Conservation (phyloP, 2,329 filamentous ascomycete species). For the Aspergillus clavatus region DNA sequence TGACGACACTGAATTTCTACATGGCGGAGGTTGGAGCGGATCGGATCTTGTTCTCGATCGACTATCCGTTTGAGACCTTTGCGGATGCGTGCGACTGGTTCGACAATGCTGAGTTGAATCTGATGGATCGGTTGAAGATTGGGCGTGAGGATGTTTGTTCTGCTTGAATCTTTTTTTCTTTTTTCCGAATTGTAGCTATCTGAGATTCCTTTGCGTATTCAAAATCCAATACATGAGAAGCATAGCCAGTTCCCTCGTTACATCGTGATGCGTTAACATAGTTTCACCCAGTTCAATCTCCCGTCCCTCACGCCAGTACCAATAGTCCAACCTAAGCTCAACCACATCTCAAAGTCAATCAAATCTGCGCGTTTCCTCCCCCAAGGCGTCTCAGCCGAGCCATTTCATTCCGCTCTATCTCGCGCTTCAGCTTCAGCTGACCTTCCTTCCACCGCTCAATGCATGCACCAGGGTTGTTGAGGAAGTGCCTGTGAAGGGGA, state of each 20-base stretch:
- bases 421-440: not conserved
- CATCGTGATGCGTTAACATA: too few relatives aligned
- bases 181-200: too few relatives aligned
- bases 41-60: conserved; percentile 40
- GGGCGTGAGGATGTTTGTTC: conserved; percentile 42
- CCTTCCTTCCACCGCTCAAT: conserved; percentile 2
- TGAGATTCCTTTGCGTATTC: not conserved
- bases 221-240: not conserved
- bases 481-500: conserved; percentile 9
- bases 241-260: too few relatives aligned
- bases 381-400: too few relatives aligned
- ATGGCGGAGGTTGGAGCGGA: conserved; percentile 38
- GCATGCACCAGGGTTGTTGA: conserved; percentile 11
- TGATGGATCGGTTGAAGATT: conserved; percentile 38
- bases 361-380: too few relatives aligned
- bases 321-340: too few relatives aligned
- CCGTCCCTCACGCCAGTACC: too few relatives aligned
- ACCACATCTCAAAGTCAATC: too few relatives aligned
- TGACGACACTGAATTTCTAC: conserved; percentile 37
- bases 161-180: conserved; percentile 13
- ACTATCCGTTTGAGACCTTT: conserved; percentile 40
- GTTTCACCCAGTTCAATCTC: too few relatives aligned
- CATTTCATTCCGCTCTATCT: too few relatives aligned
- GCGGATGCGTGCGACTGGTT: conserved; percentile 43
- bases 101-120: conserved; percentile 38